Evolutionary conservation across 2,329 filamentous ascomycete genomes (phyloP).

Genomic region (Cephalotrichum gorgonifer): DNA sequence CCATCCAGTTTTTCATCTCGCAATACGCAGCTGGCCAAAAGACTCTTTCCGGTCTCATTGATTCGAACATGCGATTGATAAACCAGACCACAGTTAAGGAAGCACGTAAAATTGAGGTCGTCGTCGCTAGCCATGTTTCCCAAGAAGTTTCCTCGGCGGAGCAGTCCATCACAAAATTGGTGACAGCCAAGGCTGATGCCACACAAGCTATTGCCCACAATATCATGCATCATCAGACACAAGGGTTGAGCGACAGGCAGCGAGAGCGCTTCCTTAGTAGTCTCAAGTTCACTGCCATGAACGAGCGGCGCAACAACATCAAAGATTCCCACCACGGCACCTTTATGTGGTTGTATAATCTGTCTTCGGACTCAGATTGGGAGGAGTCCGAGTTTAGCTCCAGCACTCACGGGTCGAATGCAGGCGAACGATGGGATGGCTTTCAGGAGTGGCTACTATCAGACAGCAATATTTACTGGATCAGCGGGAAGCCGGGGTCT

Average conservation of each 20-base stretch:
- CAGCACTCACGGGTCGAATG: not conserved
- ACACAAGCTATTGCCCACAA: not conserved
- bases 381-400: not conserved
- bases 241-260: not conserved
- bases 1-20: not conserved
- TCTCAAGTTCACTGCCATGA: not conserved
- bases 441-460: conserved; percentile 10
- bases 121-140: not conserved
- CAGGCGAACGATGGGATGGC: conserved; percentile 2
- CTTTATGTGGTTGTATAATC: not conserved
- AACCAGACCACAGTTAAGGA: not conserved
- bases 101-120: not conserved
- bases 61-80: not conserved
- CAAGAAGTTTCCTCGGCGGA: not conserved
- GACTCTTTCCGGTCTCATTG: not conserved
- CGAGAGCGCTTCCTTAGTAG: not conserved
- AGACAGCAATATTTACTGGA: conserved; percentile 13
- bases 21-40: not conserved
- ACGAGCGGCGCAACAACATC: not conserved
- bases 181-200: not conserved
- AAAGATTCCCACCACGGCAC: not conserved
- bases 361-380: not conserved
- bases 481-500: conserved; percentile 19
- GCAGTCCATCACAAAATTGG: not conserved
- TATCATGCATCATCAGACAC: not conserved